Evolutionary conservation across 1,139 yeast species (phyloP).

Genomic region (Suhomyces bribrorum): DNA sequence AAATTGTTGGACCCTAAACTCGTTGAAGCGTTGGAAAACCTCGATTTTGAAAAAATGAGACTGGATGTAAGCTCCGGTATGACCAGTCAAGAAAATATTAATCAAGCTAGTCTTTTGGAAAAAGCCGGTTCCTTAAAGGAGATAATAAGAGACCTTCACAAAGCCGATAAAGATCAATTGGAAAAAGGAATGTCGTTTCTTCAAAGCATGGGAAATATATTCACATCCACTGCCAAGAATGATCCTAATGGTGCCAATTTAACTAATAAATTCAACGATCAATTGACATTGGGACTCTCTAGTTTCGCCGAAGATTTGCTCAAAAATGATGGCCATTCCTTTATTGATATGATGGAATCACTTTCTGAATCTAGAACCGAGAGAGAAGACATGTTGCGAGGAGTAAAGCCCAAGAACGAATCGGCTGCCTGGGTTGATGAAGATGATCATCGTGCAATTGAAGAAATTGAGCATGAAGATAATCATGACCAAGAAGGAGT

Average conservation of each 20-base stretch:
- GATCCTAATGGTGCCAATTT: slow-evolving; percentile 5
- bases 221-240: slow-evolving; percentile 8
- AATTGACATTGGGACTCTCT: slow-evolving; percentile 42
- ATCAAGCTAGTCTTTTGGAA: slow-evolving; percentile 26
- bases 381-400: slow-evolving; percentile 43
- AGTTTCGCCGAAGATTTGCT: slow-evolving; percentile 77
- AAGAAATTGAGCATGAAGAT: slow-evolving; percentile 26
- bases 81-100: slow-evolving; percentile 17
- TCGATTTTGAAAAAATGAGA: slow-evolving; percentile 30
- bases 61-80: slow-evolving; percentile 22
- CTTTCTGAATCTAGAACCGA: slow-evolving; percentile 60
- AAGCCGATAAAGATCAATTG: slow-evolving; percentile 29
- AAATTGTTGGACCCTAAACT: slow-evolving; percentile 34
- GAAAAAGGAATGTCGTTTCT: slow-evolving; percentile 33
- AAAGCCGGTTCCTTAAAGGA: slow-evolving; percentile 33
- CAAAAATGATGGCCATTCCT: slow-evolving; percentile 71
- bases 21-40: slow-evolving; percentile 30
- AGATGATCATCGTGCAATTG: slow-evolving; percentile 21
- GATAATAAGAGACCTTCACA: slow-evolving; percentile 30
- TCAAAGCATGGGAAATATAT: slow-evolving; percentile 28
- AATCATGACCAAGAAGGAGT: slow-evolving; percentile 29
- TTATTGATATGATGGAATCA: slow-evolving; percentile 76
- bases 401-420: slow-evolving; percentile 12
- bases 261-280: slow-evolving; percentile 19
- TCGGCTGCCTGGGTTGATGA: slow-evolving; percentile 26